Evolutionary conservation across 805 yeast species (phyloP), one percentile per base, ranked within the genome.

Genomic region (Cyberlindnera bimundalis): DNA sequence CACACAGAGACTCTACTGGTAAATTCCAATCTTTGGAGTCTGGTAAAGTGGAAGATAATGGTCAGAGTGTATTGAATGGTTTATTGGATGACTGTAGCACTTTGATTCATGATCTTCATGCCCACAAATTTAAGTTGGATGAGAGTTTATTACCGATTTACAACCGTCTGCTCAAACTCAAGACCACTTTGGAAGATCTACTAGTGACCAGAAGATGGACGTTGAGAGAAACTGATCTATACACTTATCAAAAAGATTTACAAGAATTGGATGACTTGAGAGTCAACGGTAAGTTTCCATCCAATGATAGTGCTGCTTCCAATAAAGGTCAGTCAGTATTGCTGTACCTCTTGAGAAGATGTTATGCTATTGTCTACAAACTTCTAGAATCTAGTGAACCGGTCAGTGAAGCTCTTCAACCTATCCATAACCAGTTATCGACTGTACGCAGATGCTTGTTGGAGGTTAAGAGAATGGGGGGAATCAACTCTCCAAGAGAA

Each of bases 191-290:
- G 46, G 96, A 87, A 52, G 87, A 86, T 51, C 68, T 93, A 47
- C 71, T 91, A 53, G 79, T 93, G 33, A 93, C 99, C 3, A 81
- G 96, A 63, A 77, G 99, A 61, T 93, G 99, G 99, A 91, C 98
- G 2, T 70, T 93, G 66, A 78, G 99, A 57, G 96, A 90, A 56
- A 93, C 99, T 0, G 99, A 93, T 65, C 71, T 93, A 46, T 93
- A 84, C 65, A 73, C 74, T 35, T 90, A 85, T 60, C 96, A 89
- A 63, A 79, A 81, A 55, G 71, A 73, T 47, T 69, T 93, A 47
- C 81, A 78, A 54, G 74, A 70, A 42, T 80, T 93, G 46, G 96
- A 91, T 59, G 83, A 79, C 38, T 59, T 74, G 47, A 72, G 96
- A 53, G 71, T 81, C 7, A 68, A 74, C 39, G 86, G 86, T 5